These are phyloP conservation scores for Citrus reticulata DNA, from an alignment of 345 rosid species.

Conservation along the genomic window DNA sequence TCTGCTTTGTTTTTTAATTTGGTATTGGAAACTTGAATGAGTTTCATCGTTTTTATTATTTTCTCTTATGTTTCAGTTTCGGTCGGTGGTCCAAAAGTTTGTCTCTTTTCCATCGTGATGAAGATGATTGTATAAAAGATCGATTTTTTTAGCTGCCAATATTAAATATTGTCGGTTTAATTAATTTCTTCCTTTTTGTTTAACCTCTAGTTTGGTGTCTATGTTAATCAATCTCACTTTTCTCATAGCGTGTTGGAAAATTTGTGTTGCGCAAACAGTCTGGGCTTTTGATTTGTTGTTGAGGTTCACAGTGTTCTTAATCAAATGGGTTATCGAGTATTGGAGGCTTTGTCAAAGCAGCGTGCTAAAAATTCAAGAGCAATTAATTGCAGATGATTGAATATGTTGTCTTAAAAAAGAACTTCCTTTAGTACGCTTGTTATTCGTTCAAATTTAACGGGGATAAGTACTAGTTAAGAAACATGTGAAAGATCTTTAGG, in stretches of 20 bases:
- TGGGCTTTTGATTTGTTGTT: not conserved
- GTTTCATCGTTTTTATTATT: not conserved
- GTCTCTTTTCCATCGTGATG: not conserved
- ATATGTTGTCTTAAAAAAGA: not conserved
- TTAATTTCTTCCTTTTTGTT: not conserved
- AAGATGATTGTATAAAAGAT: not conserved
- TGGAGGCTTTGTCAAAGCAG: too few species aligned
- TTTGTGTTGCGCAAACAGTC: not conserved
- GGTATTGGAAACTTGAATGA: not conserved
- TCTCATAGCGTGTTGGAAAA: too few species aligned
- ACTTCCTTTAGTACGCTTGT: not conserved
- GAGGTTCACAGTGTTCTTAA: not conserved
- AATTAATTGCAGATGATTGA: not conserved
- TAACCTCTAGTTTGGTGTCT: not conserved
- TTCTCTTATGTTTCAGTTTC: not conserved
- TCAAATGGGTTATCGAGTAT: too few species aligned
- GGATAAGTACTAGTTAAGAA: not conserved
- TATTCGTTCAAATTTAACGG: not conserved
- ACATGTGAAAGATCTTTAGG: not conserved
- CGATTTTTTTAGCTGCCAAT: not conserved
- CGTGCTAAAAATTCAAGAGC: not conserved
- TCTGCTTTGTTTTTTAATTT: not conserved
- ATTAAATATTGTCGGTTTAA: not conserved
- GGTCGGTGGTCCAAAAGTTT: not conserved
- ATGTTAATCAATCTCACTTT: too few species aligned